These are phyloP conservation scores for Syzygium syzygioides DNA, from an alignment of 441 rosid species.

Conservation along the genomic window DNA sequence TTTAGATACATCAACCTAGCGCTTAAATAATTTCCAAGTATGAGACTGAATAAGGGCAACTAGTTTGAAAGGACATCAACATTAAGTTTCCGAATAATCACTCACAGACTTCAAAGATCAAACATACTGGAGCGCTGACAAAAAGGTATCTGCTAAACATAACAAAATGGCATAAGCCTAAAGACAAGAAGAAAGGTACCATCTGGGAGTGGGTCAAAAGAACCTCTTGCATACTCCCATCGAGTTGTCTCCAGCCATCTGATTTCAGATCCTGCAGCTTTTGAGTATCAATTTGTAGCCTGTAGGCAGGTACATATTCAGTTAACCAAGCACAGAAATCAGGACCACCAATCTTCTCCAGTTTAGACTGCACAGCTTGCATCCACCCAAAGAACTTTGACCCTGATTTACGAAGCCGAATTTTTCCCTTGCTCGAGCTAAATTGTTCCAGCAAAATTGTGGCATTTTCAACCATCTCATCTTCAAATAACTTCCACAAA, in stretches of 20 bases:
- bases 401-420: slow-evolving; percentile 18
- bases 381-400: slow-evolving; percentile 54
- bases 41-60: neutral
- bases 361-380: slow-evolving; percentile 28
- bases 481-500: slow-evolving; percentile 43
- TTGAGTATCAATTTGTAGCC: slow-evolving; percentile 50
- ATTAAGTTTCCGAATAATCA: neutral
- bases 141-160: neutral
- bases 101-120: neutral
- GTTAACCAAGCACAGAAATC: slow-evolving; percentile 71
- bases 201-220: slow-evolving; percentile 90
- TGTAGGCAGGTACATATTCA: slow-evolving; percentile 69
- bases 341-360: slow-evolving; percentile 68
- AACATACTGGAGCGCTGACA: neutral
- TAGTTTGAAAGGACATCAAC: neutral
- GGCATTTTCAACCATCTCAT: slow-evolving; percentile 53
- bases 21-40: neutral
- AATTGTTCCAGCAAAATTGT: slow-evolving; percentile 46
- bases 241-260: slow-evolving; percentile 68
- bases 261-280: slow-evolving; percentile 46
- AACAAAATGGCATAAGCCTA: neutral
- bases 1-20: neutral
- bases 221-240: slow-evolving; percentile 62
- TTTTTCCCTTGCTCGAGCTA: slow-evolving; percentile 27
- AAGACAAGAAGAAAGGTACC: slow-evolving; percentile 39